Base-by-base conservation (phyloP, 1,139 yeast species). In the Torulaspora globosa region DNA sequence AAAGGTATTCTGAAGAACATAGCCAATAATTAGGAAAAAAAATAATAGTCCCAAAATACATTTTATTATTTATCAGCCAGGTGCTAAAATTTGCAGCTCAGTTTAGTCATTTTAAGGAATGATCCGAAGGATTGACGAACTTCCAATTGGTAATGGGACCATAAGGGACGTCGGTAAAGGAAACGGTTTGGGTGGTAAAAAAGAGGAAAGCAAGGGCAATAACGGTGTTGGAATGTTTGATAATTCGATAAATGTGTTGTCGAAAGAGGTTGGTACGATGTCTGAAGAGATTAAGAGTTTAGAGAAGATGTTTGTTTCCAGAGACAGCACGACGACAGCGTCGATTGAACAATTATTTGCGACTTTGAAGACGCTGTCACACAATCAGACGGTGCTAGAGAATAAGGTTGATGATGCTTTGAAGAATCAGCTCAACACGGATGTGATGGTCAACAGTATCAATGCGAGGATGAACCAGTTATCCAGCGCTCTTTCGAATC, bases 371-470 rank as follows among this genome's bases (percentile, higher is more conserved):
- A 62, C 59, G 11, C 46, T 65, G 6, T 54, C 65, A 9, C 59
- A 63, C 39, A 65, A 65, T 43, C 69, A 65, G 46, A 48, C 57
- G 12, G 60, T 62, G 2, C 47, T 65, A 27, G 68, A 65, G 46
- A 63, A 59, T 46, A 64, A 60, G 46, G 43, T 64, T 18, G 68
- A 64, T 32, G 69, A 65, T 47, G 52, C 60, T 24, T 45, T 64
- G 44, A 63, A 57, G 38, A 65, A 65, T 48, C 69, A 65, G 45
- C 55, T 58, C 52, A 63, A 64, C 45, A 62, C 69, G 5, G 69
- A 65, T 49, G 48, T 59, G 3, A 47, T 63, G 24, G 64, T 65
- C 9, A 65, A 65, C 43, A 54, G 53, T 29, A 43, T 64, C 24
- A 60, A 59, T 28, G 53, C 55, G 21, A 40, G 58, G 41, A 37